Evolutionary conservation across 345 rosid genomes (phyloP).

Genomic region (Passiflora organensis): DNA sequence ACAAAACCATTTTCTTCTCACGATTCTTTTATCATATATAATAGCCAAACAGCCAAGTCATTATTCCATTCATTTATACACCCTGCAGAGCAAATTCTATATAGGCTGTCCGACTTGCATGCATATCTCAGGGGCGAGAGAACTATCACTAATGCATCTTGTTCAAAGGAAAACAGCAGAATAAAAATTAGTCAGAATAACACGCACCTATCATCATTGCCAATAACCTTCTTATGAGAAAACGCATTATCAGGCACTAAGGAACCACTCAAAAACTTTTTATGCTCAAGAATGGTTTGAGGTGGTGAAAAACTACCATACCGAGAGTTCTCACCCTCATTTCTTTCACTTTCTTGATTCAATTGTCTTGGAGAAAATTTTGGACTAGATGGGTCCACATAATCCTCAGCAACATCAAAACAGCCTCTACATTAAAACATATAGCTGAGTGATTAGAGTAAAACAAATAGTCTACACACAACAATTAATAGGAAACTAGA

Average conservation of each 20-base stretch:
- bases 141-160: background rate
- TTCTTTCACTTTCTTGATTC: conserved; percentile 38
- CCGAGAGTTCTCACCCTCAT: conserved; percentile 44
- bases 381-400: conserved; percentile 51
- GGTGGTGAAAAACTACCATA: conserved; percentile 42
- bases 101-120: too few species aligned
- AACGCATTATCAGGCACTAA: conserved; percentile 42
- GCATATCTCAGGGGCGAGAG: background rate
- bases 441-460: conserved; percentile 1
- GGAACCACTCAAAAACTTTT: conserved; percentile 54
- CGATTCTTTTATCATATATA: background rate
- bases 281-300: conserved; percentile 44
- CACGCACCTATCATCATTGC: conserved; percentile 64
- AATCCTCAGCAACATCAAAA: conserved; percentile 74
- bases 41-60: background rate
- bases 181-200: conserved; percentile 2
- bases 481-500: background rate
- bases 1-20: background rate
- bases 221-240: conserved; percentile 41
- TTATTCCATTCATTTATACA: background rate
- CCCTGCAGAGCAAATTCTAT: background rate
- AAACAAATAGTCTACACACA: background rate
- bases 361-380: conserved; percentile 33
- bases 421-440: conserved; percentile 61
- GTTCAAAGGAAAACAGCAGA: background rate